Evolutionary conservation across 2,329 filamentous ascomycete genomes (phyloP).

Genomic region (Colletotrichum tabaci): DNA sequence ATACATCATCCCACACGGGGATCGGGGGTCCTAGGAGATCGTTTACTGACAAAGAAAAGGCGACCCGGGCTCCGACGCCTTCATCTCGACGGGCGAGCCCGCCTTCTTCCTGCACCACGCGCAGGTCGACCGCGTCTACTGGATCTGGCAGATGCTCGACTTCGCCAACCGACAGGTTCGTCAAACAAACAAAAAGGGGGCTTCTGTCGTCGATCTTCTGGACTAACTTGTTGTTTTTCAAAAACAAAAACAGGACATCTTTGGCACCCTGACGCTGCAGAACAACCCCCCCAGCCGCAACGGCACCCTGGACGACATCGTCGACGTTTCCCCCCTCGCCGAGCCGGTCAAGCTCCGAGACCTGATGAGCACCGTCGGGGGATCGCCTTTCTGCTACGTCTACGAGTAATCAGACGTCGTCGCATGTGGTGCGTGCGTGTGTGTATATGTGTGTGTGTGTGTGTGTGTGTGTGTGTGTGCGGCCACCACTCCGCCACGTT

Average conservation of each 20-base stretch:
- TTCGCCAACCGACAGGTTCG: conserved; percentile 52
- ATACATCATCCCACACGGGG: too few relatives aligned
- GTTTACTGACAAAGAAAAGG: conserved; percentile 43
- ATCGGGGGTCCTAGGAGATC: not conserved
- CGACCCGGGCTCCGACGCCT: conserved; percentile 62
- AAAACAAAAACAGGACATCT: conserved; percentile 46
- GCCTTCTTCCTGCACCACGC: conserved; percentile 62
- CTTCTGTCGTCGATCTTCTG: not conserved
- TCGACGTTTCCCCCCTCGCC: conserved; percentile 53
- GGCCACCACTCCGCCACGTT: too few relatives aligned
- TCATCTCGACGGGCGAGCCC: conserved; percentile 60
- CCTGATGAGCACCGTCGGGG: conserved; percentile 58
- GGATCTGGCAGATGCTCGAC: conserved; percentile 64
- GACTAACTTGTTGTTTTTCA: not conserved
- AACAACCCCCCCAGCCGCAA: conserved; percentile 58
- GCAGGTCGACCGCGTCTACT: conserved; percentile 62
- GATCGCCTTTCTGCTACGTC: conserved; percentile 60
- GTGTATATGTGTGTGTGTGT: too few relatives aligned
- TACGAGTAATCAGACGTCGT: conserved; percentile 47
- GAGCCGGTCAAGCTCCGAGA: conserved; percentile 52
- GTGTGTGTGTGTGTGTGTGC: too few relatives aligned
- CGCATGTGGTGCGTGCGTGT: not conserved
- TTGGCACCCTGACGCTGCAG: conserved; percentile 59
- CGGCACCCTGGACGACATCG: conserved; percentile 56
- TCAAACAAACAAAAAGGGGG: not conserved